These are phyloP conservation scores for Pleoardoris graminearum DNA, from an alignment of 2,329 filamentous ascomycete species.

Conservation along the genomic window DNA sequence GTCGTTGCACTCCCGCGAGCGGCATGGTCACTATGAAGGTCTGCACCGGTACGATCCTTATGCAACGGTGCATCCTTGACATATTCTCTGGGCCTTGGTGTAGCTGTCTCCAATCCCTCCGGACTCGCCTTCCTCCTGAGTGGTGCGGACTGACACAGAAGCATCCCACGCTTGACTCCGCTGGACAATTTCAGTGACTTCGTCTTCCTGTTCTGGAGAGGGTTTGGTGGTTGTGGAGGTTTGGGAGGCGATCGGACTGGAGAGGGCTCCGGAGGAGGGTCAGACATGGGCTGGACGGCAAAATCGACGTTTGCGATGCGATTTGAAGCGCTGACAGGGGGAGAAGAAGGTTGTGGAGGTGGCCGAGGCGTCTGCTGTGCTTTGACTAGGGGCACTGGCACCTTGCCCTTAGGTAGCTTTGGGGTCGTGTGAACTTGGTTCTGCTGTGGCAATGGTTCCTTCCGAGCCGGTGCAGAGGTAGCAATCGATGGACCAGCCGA, in stretches of 20 bases:
- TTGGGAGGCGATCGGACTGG: slow-evolving; percentile 11
- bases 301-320: slow-evolving; percentile 41
- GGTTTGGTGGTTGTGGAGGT: slow-evolving; percentile 11
- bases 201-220: slow-evolving; percentile 28
- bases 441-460: not conserved
- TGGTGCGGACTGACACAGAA: slow-evolving; percentile 49
- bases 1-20: not conserved
- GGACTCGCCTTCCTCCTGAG: slow-evolving; percentile 11
- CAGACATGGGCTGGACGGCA: slow-evolving; percentile 20
- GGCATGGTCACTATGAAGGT: too few species aligned
- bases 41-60: not conserved
- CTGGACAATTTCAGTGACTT: slow-evolving; percentile 46
- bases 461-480: slow-evolving; percentile 10
- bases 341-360: slow-evolving; percentile 37
- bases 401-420: slow-evolving; percentile 29
- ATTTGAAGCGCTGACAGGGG: slow-evolving; percentile 44
- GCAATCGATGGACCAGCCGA: not conserved
- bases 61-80: not conserved
- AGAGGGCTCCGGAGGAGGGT: slow-evolving; percentile 4
- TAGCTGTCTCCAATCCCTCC: slow-evolving; percentile 6
- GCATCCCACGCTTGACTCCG: slow-evolving; percentile 46
- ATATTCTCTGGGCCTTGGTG: slow-evolving; percentile 1
- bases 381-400: slow-evolving; percentile 29
- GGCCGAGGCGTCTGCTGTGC: slow-evolving; percentile 28
- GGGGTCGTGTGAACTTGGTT: slow-evolving; percentile 20